Base-by-base conservation (phyloP, 1,139 yeast genomes). In the Candida anutae region DNA sequence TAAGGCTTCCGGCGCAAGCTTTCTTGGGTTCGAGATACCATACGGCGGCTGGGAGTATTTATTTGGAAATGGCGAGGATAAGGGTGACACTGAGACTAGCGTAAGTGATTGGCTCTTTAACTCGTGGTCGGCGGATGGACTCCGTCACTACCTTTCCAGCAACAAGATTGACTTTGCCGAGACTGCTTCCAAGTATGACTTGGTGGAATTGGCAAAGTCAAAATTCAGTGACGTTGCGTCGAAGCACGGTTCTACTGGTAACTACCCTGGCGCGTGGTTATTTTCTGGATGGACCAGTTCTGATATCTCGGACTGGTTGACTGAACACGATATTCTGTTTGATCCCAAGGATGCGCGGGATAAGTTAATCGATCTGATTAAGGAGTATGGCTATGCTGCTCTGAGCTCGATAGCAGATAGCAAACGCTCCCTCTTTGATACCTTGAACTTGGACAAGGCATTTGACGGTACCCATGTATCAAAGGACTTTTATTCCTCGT, bases 211-310 rank as follows among this genome's bases (percentile, higher is more conserved):
- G 21, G 63, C 66, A n/a, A 53, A 61, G 40, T 41, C 51, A 8
- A 49, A 59, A 34, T 67, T 59, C 40, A 56, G 57, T 33, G 45
- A 46, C 17, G 48, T 68, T 34, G 57, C 62, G 18, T 48, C 49
- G 25, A 40, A 46, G 17, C 40, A 51, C 29, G 48, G 57, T 1
- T 55, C 55, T 4, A 55, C 72, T 2, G 74, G 73, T 8, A 50
- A 48, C 25, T 69, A 71, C 34, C 69, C 75, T n/a, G 69, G 74
- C 8, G 61, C 57, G 28, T 62, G 72, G 62, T 50, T 70, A 26
- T 74, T 68, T 42, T 46, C 58, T 12, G 41, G 55, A 16, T 74
- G 79, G 77, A 50, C 56, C 19, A 42, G 44, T 10, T 52, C 57
- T 5, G 69, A 65, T 26, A 45, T 72, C 37, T 50, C 62, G 37